Base-by-base conservation (phyloP, 371 early-diverging fungal genomes). In the Coemansia sp. region DNA sequence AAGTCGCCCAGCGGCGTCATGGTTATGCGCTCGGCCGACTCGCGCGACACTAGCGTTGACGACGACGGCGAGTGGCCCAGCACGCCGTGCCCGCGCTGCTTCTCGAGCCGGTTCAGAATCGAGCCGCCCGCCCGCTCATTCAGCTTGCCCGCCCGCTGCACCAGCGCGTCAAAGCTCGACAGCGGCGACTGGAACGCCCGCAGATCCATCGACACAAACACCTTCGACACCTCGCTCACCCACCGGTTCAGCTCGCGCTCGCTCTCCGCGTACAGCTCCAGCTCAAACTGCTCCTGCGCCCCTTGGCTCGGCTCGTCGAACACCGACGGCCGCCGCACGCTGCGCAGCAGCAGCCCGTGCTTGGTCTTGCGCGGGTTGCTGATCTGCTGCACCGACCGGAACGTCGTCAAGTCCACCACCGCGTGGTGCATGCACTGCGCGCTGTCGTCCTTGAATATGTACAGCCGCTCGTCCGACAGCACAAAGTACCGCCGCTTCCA, bases 181-280 rank as follows among this genome's bases (percentile, higher is more conserved):
- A 73, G 62, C 31, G 74, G 74, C 54, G 74, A 68, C 62, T 59
- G 63, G 64, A 73, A 68, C 38, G 74, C 54, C 43, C 74, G 68
- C 68, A 73, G 16, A 45, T 73, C 74, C 74, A 73, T 73, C 38
- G 68, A 64, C 43, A 73, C 69, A 61, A 68, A 68, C 20, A 73
- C 62, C 59, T 68, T 68, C 11, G 74, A 73, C 0, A 73, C 55
- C 11, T 59, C 58, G 36, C 68, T 48, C 30, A 73, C 55, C 74
- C 74, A 73, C 57, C 60, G 62, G 55, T 68, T 53, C 43, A 73
- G 58, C 42, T 42, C 54, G 7, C 9, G 31, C 56, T 68, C 74
- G 5, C 42, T 58, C 16, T 73, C 74, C 1, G 74, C 58, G 7
- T 73, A 68, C 54, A 73, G 55, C 62, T 73, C 74, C 13, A 73